Base-by-base conservation (phyloP, 2,329 filamentous ascomycete species). In the Bimuria novae-zelandiae region DNA sequence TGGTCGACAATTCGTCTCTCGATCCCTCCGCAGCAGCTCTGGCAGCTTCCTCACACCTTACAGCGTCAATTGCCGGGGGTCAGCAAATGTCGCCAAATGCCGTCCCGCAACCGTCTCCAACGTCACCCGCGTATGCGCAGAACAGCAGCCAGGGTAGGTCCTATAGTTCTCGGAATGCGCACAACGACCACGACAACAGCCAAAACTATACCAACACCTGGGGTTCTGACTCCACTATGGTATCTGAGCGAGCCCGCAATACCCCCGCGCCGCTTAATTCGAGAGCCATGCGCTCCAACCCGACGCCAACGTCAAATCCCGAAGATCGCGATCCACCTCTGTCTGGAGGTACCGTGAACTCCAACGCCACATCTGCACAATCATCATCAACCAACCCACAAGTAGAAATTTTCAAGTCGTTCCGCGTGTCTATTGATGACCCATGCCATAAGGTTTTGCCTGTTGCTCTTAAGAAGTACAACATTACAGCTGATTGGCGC, bases 371-470 rank as follows among this genome's bases (percentile, higher is more conserved):
- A 19, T 58, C 65, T 30, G 41, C 46, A 55, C 50, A 68, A 0
- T 60, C 65, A 7, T 72, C 70, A n/a, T 73, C 71, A 11, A 64
- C 71, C 49, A 80, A 80, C 55, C 77, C 78, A 10, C 77, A 80
- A 62, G 92, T 97, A 54, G 94, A 99, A 75, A 97, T 99, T 54
- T 97, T 97, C 85, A 99, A 99, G 74, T 96, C 90, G 1, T 99
- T 99, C 83, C 88, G 93, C 33, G 94, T 99, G 57, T 94, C 90
- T 71, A 95, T 97, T 84, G 94, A 99, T 63, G 94, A 99, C 69
- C 94, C 94, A 2, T 99, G 94, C 77, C 89, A 96, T 79, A 97
- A 97, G 73, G 94, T 99, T 23, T 82, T 99, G 1, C 94, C 94
- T 1, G 94, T 95, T 14, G 94, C 94, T 2, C 83, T 99, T 16